Evolutionary conservation across 495 filamentous ascomycete species (phyloP).

Genomic region (Tuber melanosporum): DNA sequence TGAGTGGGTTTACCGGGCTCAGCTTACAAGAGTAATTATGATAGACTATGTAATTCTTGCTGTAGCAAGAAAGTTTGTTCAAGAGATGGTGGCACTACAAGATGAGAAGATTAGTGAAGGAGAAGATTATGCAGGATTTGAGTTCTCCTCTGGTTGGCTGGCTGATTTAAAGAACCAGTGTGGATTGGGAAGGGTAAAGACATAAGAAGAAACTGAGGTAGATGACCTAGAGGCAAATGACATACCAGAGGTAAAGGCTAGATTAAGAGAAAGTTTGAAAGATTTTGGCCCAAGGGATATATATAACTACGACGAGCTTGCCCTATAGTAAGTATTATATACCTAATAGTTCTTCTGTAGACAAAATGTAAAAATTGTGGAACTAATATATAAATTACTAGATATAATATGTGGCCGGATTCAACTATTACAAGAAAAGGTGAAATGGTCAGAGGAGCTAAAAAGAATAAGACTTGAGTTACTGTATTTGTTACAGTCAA

Average conservation of each 20-base stretch:
- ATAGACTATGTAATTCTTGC: background rate
- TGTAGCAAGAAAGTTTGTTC: background rate
- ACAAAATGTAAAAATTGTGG: background rate
- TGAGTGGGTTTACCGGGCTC: background rate
- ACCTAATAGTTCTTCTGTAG: background rate
- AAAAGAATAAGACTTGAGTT: background rate
- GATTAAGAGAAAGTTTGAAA: slow-evolving; percentile 11
- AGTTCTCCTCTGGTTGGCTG: slow-evolving; percentile 28
- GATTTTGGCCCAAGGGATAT: slow-evolving; percentile 33
- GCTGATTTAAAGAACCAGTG: slow-evolving; percentile 27
- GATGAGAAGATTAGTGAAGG: background rate
- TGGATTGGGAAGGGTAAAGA: slow-evolving; percentile 9
- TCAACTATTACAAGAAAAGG: background rate
- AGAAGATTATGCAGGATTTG: slow-evolving; percentile 3
- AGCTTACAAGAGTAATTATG: background rate
- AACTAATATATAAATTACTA: background rate
- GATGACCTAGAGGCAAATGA: background rate
- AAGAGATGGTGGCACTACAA: background rate
- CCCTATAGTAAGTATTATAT: background rate
- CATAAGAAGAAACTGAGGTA: slow-evolving; percentile 3
- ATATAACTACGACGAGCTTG: slow-evolving; percentile 9
- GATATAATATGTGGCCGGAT: slow-evolving; percentile 11
- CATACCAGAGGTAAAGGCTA: slow-evolving; percentile 3
- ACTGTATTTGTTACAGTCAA: slow-evolving; percentile 28
- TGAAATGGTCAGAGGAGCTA: background rate